A percentile compares a stretch with the other conserved stretches of the same genome.
phyloP scores from a whole-genome alignment of 164 flowering plant genomes.

The Macadamia integrifolia region DNA sequence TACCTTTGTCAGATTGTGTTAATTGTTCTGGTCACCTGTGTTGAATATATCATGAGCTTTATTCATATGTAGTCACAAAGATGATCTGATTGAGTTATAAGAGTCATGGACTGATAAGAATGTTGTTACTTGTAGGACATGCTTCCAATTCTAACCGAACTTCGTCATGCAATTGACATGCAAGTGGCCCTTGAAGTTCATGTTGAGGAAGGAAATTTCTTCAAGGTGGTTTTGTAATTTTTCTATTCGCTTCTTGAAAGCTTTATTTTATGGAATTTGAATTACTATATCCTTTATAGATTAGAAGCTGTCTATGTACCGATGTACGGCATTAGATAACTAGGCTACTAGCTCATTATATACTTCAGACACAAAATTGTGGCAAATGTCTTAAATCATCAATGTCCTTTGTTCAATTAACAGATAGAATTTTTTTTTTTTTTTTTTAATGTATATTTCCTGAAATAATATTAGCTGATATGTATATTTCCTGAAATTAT shows the following conservation, averaged over 20 bases:
- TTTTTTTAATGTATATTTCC: background rate
- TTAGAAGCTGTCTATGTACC: too few relatives aligned
- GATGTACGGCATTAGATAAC: too few relatives aligned
- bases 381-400: too few relatives aligned
- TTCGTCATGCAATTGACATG: constrained; percentile 74
- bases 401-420: background rate
- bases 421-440: background rate
- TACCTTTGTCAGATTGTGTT: too few relatives aligned
- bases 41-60: background rate
- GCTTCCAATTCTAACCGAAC: constrained; percentile 74
- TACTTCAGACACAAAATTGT: too few relatives aligned
- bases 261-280: constrained; percentile 1
- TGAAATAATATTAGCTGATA: background rate
- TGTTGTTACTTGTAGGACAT: constrained; percentile 52
- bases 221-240: constrained; percentile 44
- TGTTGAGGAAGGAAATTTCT: constrained; percentile 84
- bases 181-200: constrained; percentile 67
- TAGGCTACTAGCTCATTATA: too few relatives aligned
- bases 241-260: background rate
- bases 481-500: background rate
- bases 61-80: background rate
- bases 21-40: too few relatives aligned
- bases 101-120: background rate
- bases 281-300: too few relatives aligned
- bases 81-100: background rate